These are phyloP conservation scores for Crithidia acanthocephali DNA, from an alignment of 208 protist genomes.

Conservation along the genomic window DNA sequence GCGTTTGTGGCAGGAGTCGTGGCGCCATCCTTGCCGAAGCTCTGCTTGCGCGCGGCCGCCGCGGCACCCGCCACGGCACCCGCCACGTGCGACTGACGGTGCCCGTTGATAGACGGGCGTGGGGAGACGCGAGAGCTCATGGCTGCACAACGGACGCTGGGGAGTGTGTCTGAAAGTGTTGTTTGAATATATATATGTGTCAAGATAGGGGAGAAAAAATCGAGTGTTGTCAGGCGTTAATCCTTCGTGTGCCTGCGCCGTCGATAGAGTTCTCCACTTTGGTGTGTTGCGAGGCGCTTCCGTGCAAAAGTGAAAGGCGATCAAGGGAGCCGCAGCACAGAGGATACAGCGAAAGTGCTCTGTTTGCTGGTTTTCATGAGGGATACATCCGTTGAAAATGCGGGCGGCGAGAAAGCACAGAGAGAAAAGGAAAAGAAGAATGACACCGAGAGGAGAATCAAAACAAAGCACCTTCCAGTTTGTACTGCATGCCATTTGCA, in stretches of 20 bases:
- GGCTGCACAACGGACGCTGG: background rate
- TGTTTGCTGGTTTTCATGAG: background rate
- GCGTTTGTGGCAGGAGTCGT: slow-evolving; percentile 1
- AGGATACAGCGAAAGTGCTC: background rate
- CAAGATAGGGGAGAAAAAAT: too few species aligned
- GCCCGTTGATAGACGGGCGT: slow-evolving; percentile 20
- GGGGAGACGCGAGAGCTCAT: slow-evolving; percentile 22
- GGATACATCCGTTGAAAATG: too few species aligned
- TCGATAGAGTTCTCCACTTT: background rate
- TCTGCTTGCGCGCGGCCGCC: slow-evolving; percentile 36
- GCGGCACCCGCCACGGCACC: background rate
- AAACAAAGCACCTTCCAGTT: too few species aligned
- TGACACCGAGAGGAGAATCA: too few species aligned
- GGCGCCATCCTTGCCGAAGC: slow-evolving; percentile 17
- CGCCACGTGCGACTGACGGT: slow-evolving; percentile 4
- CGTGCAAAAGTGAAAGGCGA: background rate
- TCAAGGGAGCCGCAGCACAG: background rate
- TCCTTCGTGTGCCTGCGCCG: too few species aligned
- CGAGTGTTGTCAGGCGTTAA: too few species aligned
- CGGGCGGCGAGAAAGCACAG: background rate
- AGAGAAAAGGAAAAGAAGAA: slow-evolving; percentile 17
- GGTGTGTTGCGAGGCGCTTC: background rate
- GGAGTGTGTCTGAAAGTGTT: background rate
- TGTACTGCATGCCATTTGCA: too few species aligned
- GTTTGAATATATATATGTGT: background rate